Percentiles rank a stretch among this genome's conserved stretches.
phyloP scores from a whole-genome alignment of 257 asterid genomes.

The Leptodermis oblonga region DNA sequence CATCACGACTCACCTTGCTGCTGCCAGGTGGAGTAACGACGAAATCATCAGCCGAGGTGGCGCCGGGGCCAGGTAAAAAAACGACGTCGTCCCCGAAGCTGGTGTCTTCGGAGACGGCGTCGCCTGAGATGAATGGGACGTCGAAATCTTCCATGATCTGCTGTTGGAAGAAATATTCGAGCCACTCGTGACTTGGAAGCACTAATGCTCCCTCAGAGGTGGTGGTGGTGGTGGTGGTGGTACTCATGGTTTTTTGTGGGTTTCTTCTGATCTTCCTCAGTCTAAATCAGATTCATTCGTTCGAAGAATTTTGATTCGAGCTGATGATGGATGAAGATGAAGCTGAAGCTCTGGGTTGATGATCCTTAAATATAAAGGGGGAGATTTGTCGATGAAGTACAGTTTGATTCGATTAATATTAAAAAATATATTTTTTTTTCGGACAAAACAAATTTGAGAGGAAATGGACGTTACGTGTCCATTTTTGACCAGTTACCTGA shows the following conservation, averaged over 20 bases:
- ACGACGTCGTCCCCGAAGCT: slow-evolving; percentile 2
- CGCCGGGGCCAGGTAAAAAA: neutral
- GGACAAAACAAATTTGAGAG: neutral
- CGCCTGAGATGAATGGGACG: slow-evolving; percentile 16
- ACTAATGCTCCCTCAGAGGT: slow-evolving; percentile 5
- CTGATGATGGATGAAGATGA: no score
- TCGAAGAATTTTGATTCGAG: neutral
- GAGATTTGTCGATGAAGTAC: slow-evolving; percentile 5
- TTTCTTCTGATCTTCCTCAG: neutral
- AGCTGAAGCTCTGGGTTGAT: neutral
- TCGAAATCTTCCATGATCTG: slow-evolving; percentile 6
- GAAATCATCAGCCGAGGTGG: neutral
- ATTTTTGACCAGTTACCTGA: slow-evolving; percentile 12
- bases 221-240: neutral
- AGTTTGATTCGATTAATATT: slow-evolving; percentile 10
- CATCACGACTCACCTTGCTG: neutral
- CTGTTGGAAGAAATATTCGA: slow-evolving; percentile 8
- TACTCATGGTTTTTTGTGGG: neutral
- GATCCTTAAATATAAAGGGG: slow-evolving; percentile 5
- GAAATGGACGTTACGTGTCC: neutral
- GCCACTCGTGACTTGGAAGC: slow-evolving; percentile 16
- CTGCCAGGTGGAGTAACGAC: neutral
- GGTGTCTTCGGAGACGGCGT: slow-evolving; percentile 1
- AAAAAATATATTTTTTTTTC: no score
- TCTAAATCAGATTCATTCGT: slow-evolving; percentile 6